Percentiles rank a stretch among this genome's conserved stretches.
phyloP scores from a whole-genome alignment of 345 rosid genomes.

The Euphorbia lathyris region DNA sequence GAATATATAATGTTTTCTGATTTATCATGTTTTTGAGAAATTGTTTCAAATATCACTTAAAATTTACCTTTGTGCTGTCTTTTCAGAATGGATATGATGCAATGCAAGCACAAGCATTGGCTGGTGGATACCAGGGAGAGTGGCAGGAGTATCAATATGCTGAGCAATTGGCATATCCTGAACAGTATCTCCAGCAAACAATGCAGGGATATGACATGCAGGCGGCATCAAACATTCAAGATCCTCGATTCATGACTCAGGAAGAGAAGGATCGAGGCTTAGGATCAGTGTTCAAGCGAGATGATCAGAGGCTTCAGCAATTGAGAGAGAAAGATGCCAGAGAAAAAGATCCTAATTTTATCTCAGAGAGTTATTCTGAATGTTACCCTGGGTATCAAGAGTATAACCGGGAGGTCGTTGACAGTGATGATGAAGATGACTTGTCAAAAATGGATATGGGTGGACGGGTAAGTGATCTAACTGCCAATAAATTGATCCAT shows the following conservation, averaged over 20 bases:
- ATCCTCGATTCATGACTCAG: slow-evolving; percentile 91
- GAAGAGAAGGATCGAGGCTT: slow-evolving; percentile 98
- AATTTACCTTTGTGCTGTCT: not conserved
- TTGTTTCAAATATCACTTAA: not conserved
- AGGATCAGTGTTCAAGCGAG: slow-evolving; percentile 98
- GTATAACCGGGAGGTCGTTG: slow-evolving; percentile 85
- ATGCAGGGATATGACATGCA: slow-evolving; percentile 53
- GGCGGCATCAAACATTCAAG: slow-evolving; percentile 43
- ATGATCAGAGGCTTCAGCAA: slow-evolving; percentile 93
- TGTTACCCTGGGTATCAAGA: slow-evolving; percentile 99
- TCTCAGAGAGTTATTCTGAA: slow-evolving; percentile 96
- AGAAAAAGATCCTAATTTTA: slow-evolving; percentile 89
- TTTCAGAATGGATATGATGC: slow-evolving; percentile 72
- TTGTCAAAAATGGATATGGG: slow-evolving; percentile 99
- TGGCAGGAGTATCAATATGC: slow-evolving; percentile 93
- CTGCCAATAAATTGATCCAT: not conserved
- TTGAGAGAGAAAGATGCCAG: slow-evolving; percentile 84
- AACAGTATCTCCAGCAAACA: slow-evolving; percentile 66
- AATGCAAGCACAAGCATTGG: slow-evolving; percentile 67
- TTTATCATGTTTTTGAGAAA: not conserved
- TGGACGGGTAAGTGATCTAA: slow-evolving; percentile 63
- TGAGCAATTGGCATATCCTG: slow-evolving; percentile 77
- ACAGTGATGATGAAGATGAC: slow-evolving; percentile 94
- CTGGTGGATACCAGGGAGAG: slow-evolving; percentile 72
- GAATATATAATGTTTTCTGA: not conserved